Evolutionary conservation across 2,329 filamentous ascomycete genomes (phyloP).

Genomic region (Sclerotinia sclerotiorum): DNA sequence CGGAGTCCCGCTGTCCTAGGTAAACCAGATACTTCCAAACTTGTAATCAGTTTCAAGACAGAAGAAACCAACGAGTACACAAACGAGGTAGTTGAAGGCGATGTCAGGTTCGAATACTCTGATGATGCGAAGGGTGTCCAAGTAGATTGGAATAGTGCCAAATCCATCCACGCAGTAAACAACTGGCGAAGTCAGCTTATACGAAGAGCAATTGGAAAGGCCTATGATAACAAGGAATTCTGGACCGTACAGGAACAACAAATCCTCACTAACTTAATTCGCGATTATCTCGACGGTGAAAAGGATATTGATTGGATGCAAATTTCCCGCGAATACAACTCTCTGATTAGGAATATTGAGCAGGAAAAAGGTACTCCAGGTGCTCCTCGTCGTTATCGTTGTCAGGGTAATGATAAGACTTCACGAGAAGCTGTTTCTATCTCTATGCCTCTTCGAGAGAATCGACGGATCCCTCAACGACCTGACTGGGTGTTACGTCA

Average conservation of each 20-base stretch:
- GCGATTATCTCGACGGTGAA: background rate
- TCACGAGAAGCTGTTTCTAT: constrained; percentile 4
- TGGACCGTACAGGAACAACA: constrained; percentile 15
- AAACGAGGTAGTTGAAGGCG: background rate
- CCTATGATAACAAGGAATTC: background rate
- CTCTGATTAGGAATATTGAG: background rate
- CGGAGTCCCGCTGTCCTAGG: background rate
- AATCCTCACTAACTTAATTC: background rate
- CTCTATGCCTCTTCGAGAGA: constrained; percentile 3
- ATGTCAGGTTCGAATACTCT: background rate
- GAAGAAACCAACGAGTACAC: background rate
- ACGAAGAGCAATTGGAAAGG: constrained; percentile 3
- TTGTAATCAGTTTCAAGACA: background rate
- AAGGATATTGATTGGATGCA: constrained; percentile 13
- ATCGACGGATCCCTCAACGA: background rate
- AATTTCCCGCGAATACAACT: constrained; percentile 12
- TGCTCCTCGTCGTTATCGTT: constrained; percentile 14
- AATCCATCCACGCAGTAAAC: background rate
- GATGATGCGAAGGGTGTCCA: background rate
- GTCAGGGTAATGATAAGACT: background rate
- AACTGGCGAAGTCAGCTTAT: constrained; percentile 13
- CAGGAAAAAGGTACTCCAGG: constrained; percentile 1
- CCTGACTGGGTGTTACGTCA: background rate
- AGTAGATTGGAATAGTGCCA: background rate
- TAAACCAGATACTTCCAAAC: background rate